phyloP scores from a whole-genome alignment of 495 filamentous ascomycete species.

The Corynascus novoguineensis region DNA sequence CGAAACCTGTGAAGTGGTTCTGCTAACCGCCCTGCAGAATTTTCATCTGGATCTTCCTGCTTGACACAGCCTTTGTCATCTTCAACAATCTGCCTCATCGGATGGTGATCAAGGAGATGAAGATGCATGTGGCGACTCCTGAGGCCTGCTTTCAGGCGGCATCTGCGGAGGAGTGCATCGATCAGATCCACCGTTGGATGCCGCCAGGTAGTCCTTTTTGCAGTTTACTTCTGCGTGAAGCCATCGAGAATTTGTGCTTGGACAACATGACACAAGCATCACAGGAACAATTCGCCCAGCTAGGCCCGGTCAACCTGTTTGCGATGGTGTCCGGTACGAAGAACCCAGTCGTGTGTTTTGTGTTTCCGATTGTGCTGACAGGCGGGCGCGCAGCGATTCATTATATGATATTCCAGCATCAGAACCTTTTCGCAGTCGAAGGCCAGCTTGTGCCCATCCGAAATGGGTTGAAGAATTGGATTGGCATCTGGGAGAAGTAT shows the following conservation, averaged over 20 bases:
- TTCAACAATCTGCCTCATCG: constrained; percentile 33
- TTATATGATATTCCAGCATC: constrained; percentile 32
- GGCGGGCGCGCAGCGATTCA: constrained; percentile 22
- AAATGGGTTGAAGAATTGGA: constrained; percentile 28
- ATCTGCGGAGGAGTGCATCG: constrained; percentile 23
- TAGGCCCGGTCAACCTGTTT: constrained; percentile 30
- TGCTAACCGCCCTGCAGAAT: constrained; percentile 5
- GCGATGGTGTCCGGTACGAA: constrained; percentile 29
- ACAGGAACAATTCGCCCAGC: constrained; percentile 18
- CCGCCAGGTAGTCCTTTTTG: constrained; percentile 21
- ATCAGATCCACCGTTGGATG: constrained; percentile 24
- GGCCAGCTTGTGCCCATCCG: constrained; percentile 29
- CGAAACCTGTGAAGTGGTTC: too few relatives aligned
- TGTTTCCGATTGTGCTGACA: not conserved
- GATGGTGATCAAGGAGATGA: constrained; percentile 35
- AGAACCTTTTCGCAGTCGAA: constrained; percentile 28
- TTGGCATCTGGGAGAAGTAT: constrained; percentile 26
- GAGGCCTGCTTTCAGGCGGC: constrained; percentile 29
- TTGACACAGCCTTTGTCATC: constrained; percentile 32
- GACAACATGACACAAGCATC: constrained; percentile 13
- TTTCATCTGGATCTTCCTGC: constrained; percentile 27
- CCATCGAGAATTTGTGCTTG: constrained; percentile 23
- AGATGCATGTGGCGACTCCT: constrained; percentile 30
- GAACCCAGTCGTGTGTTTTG: not conserved
- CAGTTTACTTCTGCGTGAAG: constrained; percentile 24